Evolutionary conservation across 2,329 filamentous ascomycete species (phyloP).

Genomic region (Aspergillus fischeri): DNA sequence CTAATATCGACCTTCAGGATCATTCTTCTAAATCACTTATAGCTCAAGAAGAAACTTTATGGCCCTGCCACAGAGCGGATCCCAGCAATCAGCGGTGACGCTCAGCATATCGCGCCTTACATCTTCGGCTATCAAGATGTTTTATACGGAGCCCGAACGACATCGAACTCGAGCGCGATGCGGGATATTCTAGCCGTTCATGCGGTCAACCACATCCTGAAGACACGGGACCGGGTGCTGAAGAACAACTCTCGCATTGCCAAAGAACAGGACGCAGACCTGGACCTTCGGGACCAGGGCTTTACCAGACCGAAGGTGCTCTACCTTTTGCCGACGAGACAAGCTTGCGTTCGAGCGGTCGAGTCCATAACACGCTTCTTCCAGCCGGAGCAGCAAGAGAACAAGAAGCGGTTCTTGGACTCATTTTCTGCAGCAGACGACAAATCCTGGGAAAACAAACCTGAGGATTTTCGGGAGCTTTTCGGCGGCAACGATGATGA

Average conservation of each 20-base stretch:
- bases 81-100: conserved; percentile 56
- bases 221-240: conserved; percentile 84
- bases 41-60: conserved; percentile 68
- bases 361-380: conserved; percentile 72
- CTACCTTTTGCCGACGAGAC: conserved; percentile 81
- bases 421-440: conserved; percentile 68
- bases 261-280: conserved; percentile 60
- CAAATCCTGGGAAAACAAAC: conserved; percentile 67
- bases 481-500: conserved; percentile 97
- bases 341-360: conserved; percentile 75
- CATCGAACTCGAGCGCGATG: conserved; percentile 64
- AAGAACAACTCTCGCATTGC: conserved; percentile 84
- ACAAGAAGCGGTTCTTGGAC: conserved; percentile 87
- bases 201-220: conserved; percentile 86
- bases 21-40: conserved; percentile 30
- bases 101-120: conserved; percentile 63
- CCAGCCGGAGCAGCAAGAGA: conserved; percentile 87
- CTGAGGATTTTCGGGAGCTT: conserved; percentile 80
- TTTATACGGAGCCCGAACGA: conserved; percentile 67
- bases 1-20: conserved; percentile 18
- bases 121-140: conserved; percentile 82
- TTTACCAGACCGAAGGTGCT: conserved; percentile 93
- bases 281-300: conserved; percentile 84
- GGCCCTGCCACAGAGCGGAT: conserved; percentile 53
- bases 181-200: conserved; percentile 75